These are phyloP conservation scores for Pseudopithomyces chartarum DNA, from an alignment of 2,329 filamentous ascomycete species.

Conservation along the genomic window DNA sequence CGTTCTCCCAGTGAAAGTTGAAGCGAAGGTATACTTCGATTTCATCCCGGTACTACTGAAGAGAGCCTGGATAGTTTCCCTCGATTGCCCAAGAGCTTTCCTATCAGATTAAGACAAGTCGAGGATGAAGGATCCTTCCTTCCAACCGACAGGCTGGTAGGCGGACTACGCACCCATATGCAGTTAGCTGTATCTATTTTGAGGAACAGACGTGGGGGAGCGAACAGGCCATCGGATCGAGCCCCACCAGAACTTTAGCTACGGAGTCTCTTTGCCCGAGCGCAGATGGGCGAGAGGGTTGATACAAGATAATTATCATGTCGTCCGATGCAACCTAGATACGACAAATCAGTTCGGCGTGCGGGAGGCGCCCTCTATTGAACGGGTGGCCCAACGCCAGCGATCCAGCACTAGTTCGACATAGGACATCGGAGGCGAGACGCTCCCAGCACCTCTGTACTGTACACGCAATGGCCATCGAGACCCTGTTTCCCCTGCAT, in stretches of 20 bases:
- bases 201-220: background rate
- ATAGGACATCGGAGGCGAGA: background rate
- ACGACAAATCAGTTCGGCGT: constrained; percentile 1
- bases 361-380: constrained; percentile 1
- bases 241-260: background rate
- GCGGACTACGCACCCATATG: background rate
- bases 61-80: too few species aligned
- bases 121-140: background rate
- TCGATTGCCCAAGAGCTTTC: background rate
- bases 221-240: background rate
- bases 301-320: background rate
- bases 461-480: background rate
- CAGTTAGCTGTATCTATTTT: background rate
- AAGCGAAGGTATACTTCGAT: too few species aligned
- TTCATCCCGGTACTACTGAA: too few species aligned
- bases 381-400: constrained; percentile 3
- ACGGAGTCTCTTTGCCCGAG: background rate
- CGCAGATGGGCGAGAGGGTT: background rate
- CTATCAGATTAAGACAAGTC: background rate
- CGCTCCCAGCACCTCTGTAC: too few species aligned
- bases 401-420: background rate
- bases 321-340: background rate
- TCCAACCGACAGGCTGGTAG: background rate
- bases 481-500: too few species aligned
- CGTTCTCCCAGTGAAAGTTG: too few species aligned